Percentiles rank a stretch among this genome's conserved stretches.
Evolutionary conservation across 768 basidiomycete genomes (phyloP).

Genomic region (Paxillus ammoniavirescens): DNA sequence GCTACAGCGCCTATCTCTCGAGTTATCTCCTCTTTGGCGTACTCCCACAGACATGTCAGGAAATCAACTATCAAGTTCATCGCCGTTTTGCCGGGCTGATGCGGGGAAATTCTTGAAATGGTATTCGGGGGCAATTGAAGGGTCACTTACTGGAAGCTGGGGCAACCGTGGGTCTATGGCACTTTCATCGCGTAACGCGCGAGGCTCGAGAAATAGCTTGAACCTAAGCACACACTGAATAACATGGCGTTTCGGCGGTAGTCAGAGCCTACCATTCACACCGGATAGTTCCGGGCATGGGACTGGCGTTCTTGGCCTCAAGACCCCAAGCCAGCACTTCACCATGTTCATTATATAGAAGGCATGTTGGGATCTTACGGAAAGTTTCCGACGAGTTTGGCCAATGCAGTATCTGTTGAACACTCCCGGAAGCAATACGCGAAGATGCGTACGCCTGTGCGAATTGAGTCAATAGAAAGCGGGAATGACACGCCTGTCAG

Average conservation of each 20-base stretch:
- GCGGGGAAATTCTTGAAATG: slow-evolving; percentile 8
- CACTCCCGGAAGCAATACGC: slow-evolving; percentile 71
- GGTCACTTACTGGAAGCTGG: slow-evolving; percentile 62
- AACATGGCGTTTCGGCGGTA: neutral
- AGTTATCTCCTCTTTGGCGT: slow-evolving; percentile 84
- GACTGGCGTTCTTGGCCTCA: slow-evolving; percentile 80
- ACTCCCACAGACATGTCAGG: slow-evolving; percentile 80
- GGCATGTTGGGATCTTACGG: slow-evolving; percentile 83
- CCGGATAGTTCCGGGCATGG: slow-evolving; percentile 59
- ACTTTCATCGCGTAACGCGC: slow-evolving; percentile 69
- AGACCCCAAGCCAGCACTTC: slow-evolving; percentile 81
- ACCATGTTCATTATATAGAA: slow-evolving; percentile 75
- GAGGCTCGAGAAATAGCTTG: slow-evolving; percentile 85
- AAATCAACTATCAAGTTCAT: slow-evolving; percentile 84
- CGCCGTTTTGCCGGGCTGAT: slow-evolving; percentile 70
- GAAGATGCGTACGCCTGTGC: slow-evolving; percentile 81
- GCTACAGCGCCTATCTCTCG: slow-evolving; percentile 84
- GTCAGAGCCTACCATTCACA: slow-evolving; percentile 48
- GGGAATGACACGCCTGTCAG: neutral
- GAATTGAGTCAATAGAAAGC: slow-evolving; percentile 6
- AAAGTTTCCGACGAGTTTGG: slow-evolving; percentile 85
- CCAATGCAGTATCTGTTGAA: slow-evolving; percentile 87
- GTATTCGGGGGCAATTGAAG: neutral
- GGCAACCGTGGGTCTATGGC: slow-evolving; percentile 78
- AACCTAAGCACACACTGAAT: slow-evolving; percentile 47